phyloP scores from a whole-genome alignment of 164 flowering plant species.

The Vitis riparia region DNA sequence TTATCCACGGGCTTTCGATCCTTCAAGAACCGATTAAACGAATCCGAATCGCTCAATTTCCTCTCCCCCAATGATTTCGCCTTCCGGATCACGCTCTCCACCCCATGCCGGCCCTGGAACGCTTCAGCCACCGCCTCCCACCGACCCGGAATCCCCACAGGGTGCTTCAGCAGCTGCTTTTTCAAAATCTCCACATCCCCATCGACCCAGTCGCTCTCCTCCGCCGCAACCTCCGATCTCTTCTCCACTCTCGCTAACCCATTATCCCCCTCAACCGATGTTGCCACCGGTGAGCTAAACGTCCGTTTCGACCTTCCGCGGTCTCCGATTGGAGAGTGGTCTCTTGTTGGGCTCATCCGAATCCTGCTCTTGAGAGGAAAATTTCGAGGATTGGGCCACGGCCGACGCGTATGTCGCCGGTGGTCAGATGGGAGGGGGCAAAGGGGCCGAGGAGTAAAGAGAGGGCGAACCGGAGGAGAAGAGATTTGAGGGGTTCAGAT shows the following conservation, averaged over 20 bases:
- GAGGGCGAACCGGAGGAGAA: slow-evolving; percentile 70
- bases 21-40: slow-evolving; percentile 77
- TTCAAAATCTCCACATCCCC: slow-evolving; percentile 75
- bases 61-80: slow-evolving; percentile 68
- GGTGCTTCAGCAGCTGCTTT: slow-evolving; percentile 79
- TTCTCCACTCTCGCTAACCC: slow-evolving; percentile 18
- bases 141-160: slow-evolving; percentile 77
- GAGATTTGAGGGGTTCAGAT: slow-evolving; percentile 48
- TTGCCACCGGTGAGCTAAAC: neutral
- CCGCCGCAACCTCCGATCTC: slow-evolving; percentile 21
- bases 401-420: slow-evolving; percentile 83
- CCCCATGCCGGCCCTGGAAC: slow-evolving; percentile 60
- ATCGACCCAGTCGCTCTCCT: slow-evolving; percentile 74
- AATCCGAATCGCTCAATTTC: slow-evolving; percentile 50
- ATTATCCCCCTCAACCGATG: slow-evolving; percentile 5
- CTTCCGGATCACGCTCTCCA: slow-evolving; percentile 78
- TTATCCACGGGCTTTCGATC: slow-evolving; percentile 66
- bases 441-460: slow-evolving; percentile 86
- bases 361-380: slow-evolving; percentile 12
- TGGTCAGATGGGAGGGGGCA: slow-evolving; percentile 85
- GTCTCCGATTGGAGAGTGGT: slow-evolving; percentile 5
- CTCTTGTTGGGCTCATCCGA: slow-evolving; percentile 23
- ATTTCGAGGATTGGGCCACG: slow-evolving; percentile 49
- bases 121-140: slow-evolving; percentile 86
- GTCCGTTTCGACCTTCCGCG: slow-evolving; percentile 16